A percentile compares a stretch with the other conserved stretches of the same genome.
Evolutionary conservation across 805 yeast species (phyloP).

Genomic region (Candida bentonensis): DNA sequence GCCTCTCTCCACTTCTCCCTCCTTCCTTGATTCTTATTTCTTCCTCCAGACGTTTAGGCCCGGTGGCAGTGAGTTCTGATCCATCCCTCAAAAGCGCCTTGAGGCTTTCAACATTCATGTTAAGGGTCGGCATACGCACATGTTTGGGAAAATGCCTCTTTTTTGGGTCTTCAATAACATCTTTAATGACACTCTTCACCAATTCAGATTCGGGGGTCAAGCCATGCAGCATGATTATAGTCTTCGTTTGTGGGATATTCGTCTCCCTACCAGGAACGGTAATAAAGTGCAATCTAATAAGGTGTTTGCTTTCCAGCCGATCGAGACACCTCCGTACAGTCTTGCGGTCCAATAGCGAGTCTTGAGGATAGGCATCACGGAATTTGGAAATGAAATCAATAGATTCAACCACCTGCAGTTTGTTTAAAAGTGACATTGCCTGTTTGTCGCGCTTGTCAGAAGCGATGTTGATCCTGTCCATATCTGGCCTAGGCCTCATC

Average conservation of each 20-base stretch:
- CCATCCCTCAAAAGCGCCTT: not conserved
- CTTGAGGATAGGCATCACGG: not conserved
- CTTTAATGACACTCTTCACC: not conserved
- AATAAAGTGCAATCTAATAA: not conserved
- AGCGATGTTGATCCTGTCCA: not conserved
- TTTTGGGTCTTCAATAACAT: not conserved
- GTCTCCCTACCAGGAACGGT: not conserved
- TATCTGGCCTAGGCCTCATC: not conserved
- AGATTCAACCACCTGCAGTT: not conserved
- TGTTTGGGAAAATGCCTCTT: not conserved
- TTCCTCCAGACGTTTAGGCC: not conserved
- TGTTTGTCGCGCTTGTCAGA: not conserved
- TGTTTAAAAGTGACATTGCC: not conserved
- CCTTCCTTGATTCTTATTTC: not conserved
- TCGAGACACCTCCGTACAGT: not conserved
- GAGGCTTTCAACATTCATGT: not conserved
- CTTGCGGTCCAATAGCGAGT: not conserved
- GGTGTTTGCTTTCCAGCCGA: not conserved
- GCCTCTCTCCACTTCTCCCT: not conserved
- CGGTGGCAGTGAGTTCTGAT: not conserved
- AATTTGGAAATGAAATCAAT: not conserved
- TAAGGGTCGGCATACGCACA: not conserved
- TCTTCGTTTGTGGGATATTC: not conserved
- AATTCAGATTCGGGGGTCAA: not conserved
- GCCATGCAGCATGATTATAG: not conserved